Evolutionary conservation across 2,329 filamentous ascomycete genomes (phyloP).

Genomic region (Chaetomium strumarium): DNA sequence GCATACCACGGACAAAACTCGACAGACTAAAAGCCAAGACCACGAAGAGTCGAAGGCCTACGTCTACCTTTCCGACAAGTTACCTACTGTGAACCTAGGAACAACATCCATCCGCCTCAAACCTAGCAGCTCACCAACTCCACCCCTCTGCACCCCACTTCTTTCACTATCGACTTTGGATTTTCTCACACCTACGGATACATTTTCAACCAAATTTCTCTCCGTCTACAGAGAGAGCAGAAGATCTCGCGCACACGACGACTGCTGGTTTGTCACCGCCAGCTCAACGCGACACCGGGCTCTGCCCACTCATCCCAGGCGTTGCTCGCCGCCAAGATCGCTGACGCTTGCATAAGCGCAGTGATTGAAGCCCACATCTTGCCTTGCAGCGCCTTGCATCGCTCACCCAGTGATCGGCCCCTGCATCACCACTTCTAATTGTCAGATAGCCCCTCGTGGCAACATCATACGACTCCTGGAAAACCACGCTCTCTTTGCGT

Average conservation of each 20-base stretch:
- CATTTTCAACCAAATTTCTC: constrained; percentile 7
- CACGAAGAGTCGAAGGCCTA: background rate
- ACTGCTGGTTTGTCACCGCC: constrained; percentile 24
- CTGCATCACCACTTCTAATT: constrained; percentile 2
- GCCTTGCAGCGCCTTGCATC: constrained; percentile 3
- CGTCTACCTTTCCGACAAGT: background rate
- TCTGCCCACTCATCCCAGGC: constrained; percentile 26
- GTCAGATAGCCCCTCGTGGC: background rate
- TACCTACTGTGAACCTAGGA: background rate
- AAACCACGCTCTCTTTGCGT: background rate
- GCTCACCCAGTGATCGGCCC: constrained; percentile 1
- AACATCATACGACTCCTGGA: background rate
- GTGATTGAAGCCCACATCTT: constrained; percentile 20
- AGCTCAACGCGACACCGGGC: constrained; percentile 19
- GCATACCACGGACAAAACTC: background rate
- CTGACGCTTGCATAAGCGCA: constrained; percentile 28
- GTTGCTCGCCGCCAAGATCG: constrained; percentile 25
- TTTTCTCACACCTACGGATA: constrained; percentile 18
- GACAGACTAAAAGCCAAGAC: background rate
- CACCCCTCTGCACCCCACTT: constrained; percentile 20
- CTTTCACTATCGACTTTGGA: constrained; percentile 14
- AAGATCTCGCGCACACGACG: constrained; percentile 13
- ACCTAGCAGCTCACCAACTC: constrained; percentile 4
- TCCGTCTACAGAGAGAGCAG: constrained; percentile 12
- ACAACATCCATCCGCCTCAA: constrained; percentile 13